A percentile compares a stretch with the other conserved stretches of the same genome.
Evolutionary conservation across 441 rosid species (phyloP).

Genomic region (Rhodomyrtus psidioides): DNA sequence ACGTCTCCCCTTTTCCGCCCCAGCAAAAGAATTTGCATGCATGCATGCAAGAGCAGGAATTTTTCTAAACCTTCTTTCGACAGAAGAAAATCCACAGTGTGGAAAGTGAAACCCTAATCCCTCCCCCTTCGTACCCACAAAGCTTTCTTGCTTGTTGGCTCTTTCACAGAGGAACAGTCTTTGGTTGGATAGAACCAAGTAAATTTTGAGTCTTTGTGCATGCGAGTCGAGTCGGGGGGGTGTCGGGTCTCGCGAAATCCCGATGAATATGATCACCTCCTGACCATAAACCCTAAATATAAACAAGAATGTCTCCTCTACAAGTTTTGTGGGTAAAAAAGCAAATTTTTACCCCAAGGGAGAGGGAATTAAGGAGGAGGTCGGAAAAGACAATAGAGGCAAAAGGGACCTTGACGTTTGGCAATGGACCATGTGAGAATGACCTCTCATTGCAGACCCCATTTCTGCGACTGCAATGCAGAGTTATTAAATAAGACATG

Average conservation of each 20-base stretch:
- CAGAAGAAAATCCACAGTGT: not conserved
- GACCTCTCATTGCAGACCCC: slow-evolving; percentile 20
- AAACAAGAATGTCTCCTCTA: not conserved
- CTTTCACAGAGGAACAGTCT: not conserved
- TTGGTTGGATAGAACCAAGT: not conserved
- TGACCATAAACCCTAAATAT: not conserved
- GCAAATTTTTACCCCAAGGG: not conserved
- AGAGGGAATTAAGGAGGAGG: not conserved
- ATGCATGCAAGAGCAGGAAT: not conserved
- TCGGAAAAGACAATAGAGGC: not conserved
- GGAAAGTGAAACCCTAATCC: not conserved
- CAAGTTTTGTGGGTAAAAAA: fast-evolving
- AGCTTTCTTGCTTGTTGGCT: not conserved
- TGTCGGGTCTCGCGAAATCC: not conserved
- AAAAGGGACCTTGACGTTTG: not conserved
- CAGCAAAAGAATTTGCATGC: not conserved
- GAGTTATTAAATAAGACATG: slow-evolving; percentile 33
- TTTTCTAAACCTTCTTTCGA: not conserved
- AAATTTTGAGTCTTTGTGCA: not conserved
- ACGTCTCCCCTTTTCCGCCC: not conserved
- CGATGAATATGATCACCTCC: not conserved
- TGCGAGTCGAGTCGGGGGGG: too few relatives aligned
- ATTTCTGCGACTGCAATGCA: slow-evolving; percentile 12
- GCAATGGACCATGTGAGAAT: slow-evolving; percentile 13
- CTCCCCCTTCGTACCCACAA: not conserved